phyloP scores from a whole-genome alignment of 2,329 filamentous ascomycete genomes.

The Trichophyton mentagrophytes region DNA sequence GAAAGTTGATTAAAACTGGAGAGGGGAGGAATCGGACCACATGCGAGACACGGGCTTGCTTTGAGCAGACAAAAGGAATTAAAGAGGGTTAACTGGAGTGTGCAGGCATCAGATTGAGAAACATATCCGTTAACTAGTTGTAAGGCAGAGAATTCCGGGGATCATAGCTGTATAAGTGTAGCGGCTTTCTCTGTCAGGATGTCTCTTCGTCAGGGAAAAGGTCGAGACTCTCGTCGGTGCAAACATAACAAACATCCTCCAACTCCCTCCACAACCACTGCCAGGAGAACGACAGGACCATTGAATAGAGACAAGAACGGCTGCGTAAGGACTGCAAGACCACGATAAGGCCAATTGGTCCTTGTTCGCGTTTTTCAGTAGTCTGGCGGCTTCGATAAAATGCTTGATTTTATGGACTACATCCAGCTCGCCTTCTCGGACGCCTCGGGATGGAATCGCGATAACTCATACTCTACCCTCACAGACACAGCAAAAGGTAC shows the following conservation, averaged over 20 bases:
- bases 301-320: neutral
- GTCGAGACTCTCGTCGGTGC: neutral
- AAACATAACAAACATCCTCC: neutral
- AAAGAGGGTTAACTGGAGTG: too few species aligned
- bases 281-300: neutral
- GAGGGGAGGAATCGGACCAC: too few species aligned
- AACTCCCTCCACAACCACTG: neutral
- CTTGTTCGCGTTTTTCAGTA: neutral
- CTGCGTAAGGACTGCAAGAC: neutral
- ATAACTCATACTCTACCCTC: slow-evolving; percentile 81
- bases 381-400: slow-evolving; percentile 32
- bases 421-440: slow-evolving; percentile 83
- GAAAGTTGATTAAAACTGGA: too few species aligned
- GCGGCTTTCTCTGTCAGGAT: neutral
- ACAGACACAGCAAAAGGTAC: slow-evolving; percentile 71
- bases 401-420: slow-evolving; percentile 97
- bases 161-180: too few species aligned
- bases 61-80: too few species aligned
- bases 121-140: too few species aligned
- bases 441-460: slow-evolving; percentile 74
- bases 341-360: neutral
- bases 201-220: neutral
- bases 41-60: too few species aligned
- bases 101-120: too few species aligned
- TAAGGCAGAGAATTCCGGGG: too few species aligned